Evolutionary conservation across 495 filamentous ascomycete genomes (phyloP).

Genomic region (Chaetomidium leptoderma): DNA sequence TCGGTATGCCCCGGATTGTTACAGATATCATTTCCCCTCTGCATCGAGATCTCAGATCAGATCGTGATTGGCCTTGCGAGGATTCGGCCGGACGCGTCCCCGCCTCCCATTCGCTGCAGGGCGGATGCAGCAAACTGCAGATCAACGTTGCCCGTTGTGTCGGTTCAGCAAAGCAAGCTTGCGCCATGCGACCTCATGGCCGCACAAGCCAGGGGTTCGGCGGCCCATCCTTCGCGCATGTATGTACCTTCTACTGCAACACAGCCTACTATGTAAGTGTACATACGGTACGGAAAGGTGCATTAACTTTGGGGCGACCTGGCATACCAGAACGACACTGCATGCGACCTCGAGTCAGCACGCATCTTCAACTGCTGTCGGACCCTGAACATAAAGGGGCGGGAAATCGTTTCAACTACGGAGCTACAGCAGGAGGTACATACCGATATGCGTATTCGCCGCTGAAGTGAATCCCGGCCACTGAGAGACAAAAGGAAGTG

Average conservation of each 20-base stretch:
- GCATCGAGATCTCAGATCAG: background rate
- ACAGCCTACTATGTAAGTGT: background rate
- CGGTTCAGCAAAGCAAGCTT: constrained; percentile 1
- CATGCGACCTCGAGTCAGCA: background rate
- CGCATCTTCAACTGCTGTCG: too few relatives aligned
- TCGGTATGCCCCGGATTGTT: constrained; percentile 7
- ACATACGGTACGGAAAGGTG: too few relatives aligned
- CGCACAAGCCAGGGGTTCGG: constrained; percentile 13
- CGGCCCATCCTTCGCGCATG: background rate
- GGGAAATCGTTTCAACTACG: background rate
- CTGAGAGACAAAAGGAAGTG: background rate
- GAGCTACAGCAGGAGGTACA: background rate
- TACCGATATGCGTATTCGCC: background rate
- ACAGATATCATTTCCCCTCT: background rate
- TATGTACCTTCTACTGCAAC: background rate
- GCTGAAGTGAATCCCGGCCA: background rate
- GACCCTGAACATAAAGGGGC: too few relatives aligned
- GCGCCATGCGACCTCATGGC: background rate
- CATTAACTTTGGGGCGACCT: background rate
- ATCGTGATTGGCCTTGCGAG: constrained; percentile 2
- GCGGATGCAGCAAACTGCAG: background rate
- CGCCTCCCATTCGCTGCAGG: constrained; percentile 2
- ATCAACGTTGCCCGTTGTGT: constrained; percentile 13
- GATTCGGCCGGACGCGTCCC: background rate
- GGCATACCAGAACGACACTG: background rate